A percentile compares a stretch with the other conserved stretches of the same genome.
Evolutionary conservation across 164 flowering plant genomes (phyloP).

Genomic region (Nelumbo lutea): DNA sequence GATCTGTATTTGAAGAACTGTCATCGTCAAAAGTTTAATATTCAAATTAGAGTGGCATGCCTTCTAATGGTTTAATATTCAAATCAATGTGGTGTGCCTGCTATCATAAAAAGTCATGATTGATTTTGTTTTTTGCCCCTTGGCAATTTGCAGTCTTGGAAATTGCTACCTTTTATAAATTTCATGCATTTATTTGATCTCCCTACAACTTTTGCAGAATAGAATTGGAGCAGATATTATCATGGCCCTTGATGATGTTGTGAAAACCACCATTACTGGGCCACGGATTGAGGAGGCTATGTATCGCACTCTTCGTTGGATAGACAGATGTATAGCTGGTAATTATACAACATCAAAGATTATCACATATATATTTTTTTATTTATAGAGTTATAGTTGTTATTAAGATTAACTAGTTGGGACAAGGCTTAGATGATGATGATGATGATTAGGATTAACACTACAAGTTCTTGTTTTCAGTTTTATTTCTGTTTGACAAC

Average conservation of each 20-base stretch:
- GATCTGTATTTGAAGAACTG: not conserved
- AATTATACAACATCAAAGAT: slow-evolving; percentile 4
- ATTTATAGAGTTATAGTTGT: too few species aligned
- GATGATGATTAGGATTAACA: too few species aligned
- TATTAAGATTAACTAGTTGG: too few species aligned
- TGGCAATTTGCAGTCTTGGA: not conserved
- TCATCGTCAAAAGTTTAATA: not conserved
- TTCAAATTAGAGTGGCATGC: not conserved
- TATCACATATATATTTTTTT: not conserved
- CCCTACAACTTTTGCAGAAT: slow-evolving; percentile 49
- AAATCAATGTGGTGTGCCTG: too few species aligned
- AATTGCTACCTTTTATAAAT: too few species aligned
- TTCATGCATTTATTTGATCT: slow-evolving; percentile 4
- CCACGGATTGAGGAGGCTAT: slow-evolving; percentile 96
- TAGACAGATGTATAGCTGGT: slow-evolving; percentile 97
- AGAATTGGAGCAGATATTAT: slow-evolving; percentile 98
- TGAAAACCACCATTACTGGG: slow-evolving; percentile 85
- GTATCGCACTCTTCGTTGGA: slow-evolving; percentile 98
- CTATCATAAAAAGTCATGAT: too few species aligned
- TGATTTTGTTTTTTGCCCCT: too few species aligned
- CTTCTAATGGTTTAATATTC: too few species aligned
- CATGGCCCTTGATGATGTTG: slow-evolving; percentile 99
- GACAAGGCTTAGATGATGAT: too few species aligned
- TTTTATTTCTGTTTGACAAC: too few species aligned
- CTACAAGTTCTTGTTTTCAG: too few species aligned